These are phyloP conservation scores for Narthecium ossifragum DNA, from an alignment of 106 monocot genomes.

Conservation along the genomic window DNA sequence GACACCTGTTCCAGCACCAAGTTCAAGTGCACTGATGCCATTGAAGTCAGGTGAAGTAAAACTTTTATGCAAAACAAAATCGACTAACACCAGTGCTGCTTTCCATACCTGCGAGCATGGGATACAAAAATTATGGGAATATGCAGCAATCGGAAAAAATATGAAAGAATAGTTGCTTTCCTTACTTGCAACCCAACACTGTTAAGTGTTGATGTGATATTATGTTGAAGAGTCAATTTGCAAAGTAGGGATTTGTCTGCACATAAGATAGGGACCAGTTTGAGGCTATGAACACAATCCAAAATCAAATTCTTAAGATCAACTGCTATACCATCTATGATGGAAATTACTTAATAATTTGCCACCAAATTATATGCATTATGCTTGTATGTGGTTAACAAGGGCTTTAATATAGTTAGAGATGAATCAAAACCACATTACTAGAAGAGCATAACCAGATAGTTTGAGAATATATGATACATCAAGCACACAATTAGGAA, in stretches of 20 bases:
- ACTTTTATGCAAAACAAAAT: constrained; percentile 67
- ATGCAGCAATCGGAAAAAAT: background rate
- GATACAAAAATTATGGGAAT: constrained; percentile 1
- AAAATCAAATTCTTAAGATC: no score
- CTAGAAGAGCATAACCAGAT: no score
- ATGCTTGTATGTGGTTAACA: no score
- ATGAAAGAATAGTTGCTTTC: background rate
- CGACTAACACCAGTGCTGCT: constrained; percentile 66
- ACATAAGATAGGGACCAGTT: constrained; percentile 1
- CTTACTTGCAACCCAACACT: constrained; percentile 86
- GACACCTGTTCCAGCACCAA: constrained; percentile 94
- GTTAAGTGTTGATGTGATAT: constrained; percentile 68
- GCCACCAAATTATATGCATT: no score
- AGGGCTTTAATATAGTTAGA: no score
- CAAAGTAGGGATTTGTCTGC: constrained; percentile 32
- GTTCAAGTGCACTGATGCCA: constrained; percentile 62
- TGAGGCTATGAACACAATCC: background rate
- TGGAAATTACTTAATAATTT: no score
- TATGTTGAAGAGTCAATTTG: constrained; percentile 64
- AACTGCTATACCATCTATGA: no score
- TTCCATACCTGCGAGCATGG: constrained; percentile 99
- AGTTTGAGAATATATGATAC: no score
- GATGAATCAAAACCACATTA: no score
- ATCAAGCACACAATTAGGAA: no score
- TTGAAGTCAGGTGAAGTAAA: constrained; percentile 60